Percentiles rank a stretch among this genome's conserved stretches.
Conservation (phyloP, 768 basidiomycete species). For the Mrakia gelida region DNA sequence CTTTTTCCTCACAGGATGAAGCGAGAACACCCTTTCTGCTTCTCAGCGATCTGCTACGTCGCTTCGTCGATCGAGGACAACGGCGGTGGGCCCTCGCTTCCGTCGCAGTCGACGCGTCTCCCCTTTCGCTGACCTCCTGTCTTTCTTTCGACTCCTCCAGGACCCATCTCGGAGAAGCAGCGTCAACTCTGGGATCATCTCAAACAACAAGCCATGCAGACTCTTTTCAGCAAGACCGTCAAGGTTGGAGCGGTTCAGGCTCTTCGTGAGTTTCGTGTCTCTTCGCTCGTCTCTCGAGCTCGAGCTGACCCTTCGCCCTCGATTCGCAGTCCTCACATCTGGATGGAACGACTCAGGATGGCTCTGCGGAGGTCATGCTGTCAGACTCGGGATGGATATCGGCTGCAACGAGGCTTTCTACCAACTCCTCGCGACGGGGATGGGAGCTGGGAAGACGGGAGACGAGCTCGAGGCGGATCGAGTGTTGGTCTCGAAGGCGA, state of each 20-base stretch:
- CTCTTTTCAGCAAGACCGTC: conserved; percentile 13
- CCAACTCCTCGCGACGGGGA: conserved; percentile 61
- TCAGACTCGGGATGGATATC: conserved; percentile 91
- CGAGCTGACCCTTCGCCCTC: neutral
- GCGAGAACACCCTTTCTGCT: conserved; percentile 20
- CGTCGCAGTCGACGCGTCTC: neutral
- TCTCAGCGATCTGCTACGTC: conserved; percentile 20
- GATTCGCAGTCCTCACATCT: neutral
- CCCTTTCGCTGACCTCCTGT: neutral
- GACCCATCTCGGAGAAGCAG: conserved; percentile 11
- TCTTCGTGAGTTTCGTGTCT: neutral
- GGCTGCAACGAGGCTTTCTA: conserved; percentile 83
- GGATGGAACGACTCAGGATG: conserved; percentile 42
- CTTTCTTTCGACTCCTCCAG: neutral
- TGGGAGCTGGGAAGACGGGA: conserved; percentile 64
- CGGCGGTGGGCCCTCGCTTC: neutral
- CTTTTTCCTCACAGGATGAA: neutral
- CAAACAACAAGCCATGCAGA: conserved; percentile 21
- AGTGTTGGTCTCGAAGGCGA: conserved; percentile 70
- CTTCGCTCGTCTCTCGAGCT: neutral
- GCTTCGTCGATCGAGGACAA: conserved; percentile 18
- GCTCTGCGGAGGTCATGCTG: conserved; percentile 64
- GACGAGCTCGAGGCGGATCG: conserved; percentile 59
- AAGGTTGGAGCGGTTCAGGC: conserved; percentile 9
- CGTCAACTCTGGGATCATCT: conserved; percentile 11